Percentiles rank a stretch among this genome's conserved stretches.
These are phyloP conservation scores for Rutstroemia sp. DNA, from an alignment of 2,329 filamentous ascomycete species.

Conservation along the genomic window DNA sequence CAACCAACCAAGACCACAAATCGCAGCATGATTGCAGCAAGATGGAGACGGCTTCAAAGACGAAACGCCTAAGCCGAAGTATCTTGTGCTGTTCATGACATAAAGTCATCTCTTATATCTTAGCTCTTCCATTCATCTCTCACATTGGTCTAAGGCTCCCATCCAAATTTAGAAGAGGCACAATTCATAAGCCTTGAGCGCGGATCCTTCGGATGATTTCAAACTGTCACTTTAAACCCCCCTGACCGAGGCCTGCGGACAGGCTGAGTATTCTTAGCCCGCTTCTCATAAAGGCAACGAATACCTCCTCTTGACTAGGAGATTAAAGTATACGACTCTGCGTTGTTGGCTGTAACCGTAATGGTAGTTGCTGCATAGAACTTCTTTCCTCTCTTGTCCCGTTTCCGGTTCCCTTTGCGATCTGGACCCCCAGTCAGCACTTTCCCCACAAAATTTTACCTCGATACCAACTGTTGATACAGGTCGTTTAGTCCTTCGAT, in stretches of 20 bases:
- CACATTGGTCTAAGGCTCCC: not conserved
- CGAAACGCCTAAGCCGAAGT: not conserved
- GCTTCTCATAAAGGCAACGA: not conserved
- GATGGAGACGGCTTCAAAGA: not conserved
- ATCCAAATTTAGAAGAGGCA: conserved; percentile 1
- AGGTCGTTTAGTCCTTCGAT: not conserved
- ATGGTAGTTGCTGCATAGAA: not conserved
- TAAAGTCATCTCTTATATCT: not conserved
- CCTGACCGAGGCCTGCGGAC: not conserved
- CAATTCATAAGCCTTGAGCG: not conserved
- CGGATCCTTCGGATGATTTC: not conserved
- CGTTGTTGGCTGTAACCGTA: not conserved
- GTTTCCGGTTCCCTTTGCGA: too few species aligned
- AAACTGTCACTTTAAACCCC: not conserved
- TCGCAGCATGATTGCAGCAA: too few species aligned
- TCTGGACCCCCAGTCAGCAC: not conserved
- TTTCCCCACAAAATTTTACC: not conserved
- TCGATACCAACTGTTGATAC: not conserved
- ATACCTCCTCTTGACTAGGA: not conserved
- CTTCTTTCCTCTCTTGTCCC: not conserved
- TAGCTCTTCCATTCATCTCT: not conserved
- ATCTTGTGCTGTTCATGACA: not conserved
- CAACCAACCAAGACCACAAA: too few species aligned
- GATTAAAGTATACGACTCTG: conserved; percentile 1
- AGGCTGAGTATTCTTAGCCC: conserved; percentile 5